A percentile compares a stretch with the other conserved stretches of the same genome.
Conservation (phyloP, 768 basidiomycete species). For the Tricholoma saponaceum region DNA sequence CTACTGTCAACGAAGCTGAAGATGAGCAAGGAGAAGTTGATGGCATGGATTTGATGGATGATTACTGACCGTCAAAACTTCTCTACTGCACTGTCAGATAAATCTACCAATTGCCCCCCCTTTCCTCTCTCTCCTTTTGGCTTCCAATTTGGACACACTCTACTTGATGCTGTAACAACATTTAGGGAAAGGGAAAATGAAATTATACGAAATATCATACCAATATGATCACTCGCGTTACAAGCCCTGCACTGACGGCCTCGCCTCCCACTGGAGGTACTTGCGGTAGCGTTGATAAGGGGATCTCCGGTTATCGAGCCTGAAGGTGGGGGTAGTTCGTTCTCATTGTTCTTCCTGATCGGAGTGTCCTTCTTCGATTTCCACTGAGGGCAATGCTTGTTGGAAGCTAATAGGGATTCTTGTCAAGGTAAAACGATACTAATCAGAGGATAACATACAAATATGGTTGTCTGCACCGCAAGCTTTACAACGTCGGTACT, state of each 20-base stretch:
- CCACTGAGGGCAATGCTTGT: not conserved
- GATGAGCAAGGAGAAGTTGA: not conserved
- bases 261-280: not conserved
- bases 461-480: not conserved
- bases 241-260: not conserved
- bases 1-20: not conserved
- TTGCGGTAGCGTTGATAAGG: not conserved
- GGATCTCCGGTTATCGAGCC: too few relatives aligned
- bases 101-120: not conserved
- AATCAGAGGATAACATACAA: not conserved
- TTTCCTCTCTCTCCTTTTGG: not conserved
- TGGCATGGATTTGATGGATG: not conserved
- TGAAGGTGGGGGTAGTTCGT: not conserved
- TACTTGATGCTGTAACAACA: not conserved
- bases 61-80: not conserved
- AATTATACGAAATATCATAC: not conserved
- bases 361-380: not conserved
- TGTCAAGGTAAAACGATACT: not conserved
- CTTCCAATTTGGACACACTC: not conserved
- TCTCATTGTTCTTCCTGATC: not conserved
- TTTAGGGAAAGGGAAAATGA: not conserved
- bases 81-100: not conserved
- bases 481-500: not conserved
- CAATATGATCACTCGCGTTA: not conserved
- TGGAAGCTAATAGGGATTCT: not conserved